Evolutionary conservation across 352 stramenopile species (phyloP), one percentile per base, ranked within the genome.

Genomic region (Phytophthora hibernalis): DNA sequence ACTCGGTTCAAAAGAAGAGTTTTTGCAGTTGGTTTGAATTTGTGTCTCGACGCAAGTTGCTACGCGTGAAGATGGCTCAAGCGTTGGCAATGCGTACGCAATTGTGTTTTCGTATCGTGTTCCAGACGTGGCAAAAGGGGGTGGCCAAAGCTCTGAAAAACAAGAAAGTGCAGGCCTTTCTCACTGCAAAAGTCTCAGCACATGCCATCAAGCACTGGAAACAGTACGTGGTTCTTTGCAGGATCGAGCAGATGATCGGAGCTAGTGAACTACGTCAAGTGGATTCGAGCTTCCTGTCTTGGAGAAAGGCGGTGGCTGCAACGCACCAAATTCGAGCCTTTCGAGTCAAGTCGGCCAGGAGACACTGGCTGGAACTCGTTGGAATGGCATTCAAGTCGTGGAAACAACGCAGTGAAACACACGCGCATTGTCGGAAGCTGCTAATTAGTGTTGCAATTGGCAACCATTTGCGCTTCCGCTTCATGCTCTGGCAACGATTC

Each of bases 401-500:
- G 83, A 58, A 60, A 2, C 55, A 73, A 13, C 80, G 69, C 53
- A 79, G 55, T 59, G 28, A 35, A 0, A 49, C 77, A 0, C 67
- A 79, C 12, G 22, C 33, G 12, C 76, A 71, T 15, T 78, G 80
- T 22, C 56, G 71, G 11, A 73, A 58, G 15, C 50, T 92, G 6
- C 45, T 92, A 2, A 63, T 53, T 8, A 80, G 55, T 18, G 68
- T 82, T 5, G 73, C 79, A 22, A 54, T 77, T 8, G 56, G 66
- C 0, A 79, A 73, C 16, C 75, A 68, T 18, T 8, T 87, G 12
- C 71, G 79, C 5, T 83, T 88, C 24, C 78, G 82, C 0, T 92
- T 89, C 21, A 26, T 74, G 21, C 51, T 89, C 10, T 92, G 83
- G 83, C 75, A 79, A 24, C 49, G 65, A 43, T 89, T 87, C 22